Base-by-base conservation (phyloP, 2,329 filamentous ascomycete species). In the Pezicula carpinea region DNA sequence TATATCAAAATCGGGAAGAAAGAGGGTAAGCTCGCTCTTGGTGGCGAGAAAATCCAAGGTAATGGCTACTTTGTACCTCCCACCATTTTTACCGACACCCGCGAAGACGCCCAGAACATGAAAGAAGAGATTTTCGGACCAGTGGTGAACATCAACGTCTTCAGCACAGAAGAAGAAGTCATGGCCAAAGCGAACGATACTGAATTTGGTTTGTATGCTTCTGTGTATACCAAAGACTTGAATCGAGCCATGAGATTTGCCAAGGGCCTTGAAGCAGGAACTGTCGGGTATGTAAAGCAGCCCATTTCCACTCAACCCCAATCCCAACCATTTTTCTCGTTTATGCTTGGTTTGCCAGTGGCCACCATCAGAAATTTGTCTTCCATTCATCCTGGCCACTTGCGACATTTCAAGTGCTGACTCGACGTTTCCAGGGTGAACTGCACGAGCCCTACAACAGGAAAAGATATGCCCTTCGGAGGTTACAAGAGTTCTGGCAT, bases 91-190 rank as follows among this genome's bases (percentile, higher is more conserved):
- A 53, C 47, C 13, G 50, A 56, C 22, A 47, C 41, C 2, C 53
- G 53, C 13, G 54, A 57, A 43, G 51, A 56, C 21, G 43, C 48
- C 4, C 41, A 43, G 15, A 54, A 56, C 33, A 57, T 59, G 56
- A 59, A 74, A 54, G 76, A 72, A 7, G 82, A 85, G 59, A 77
- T 76, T 0, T 85, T 85, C 52, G 82, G 80, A 0, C 81, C 82
- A 1, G 74, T 74, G 0, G 77, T 82, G 1, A 75, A 73, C 4
- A 60, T 85, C 38, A 73, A 79, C 13, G 68, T 73, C 2, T 73
- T 83, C 32, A 69, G 76, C 1, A 61, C 60, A 5, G 74, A 77
- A 5, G 77, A 82, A 13, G 76, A 83, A 44, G 81, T 79, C 0
- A 61, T 85, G 13, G 66, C 70, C 31, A 66, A 83, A 32, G 80